Base-by-base conservation (phyloP, 768 basidiomycete genomes). In the Leccinum variicolor region DNA sequence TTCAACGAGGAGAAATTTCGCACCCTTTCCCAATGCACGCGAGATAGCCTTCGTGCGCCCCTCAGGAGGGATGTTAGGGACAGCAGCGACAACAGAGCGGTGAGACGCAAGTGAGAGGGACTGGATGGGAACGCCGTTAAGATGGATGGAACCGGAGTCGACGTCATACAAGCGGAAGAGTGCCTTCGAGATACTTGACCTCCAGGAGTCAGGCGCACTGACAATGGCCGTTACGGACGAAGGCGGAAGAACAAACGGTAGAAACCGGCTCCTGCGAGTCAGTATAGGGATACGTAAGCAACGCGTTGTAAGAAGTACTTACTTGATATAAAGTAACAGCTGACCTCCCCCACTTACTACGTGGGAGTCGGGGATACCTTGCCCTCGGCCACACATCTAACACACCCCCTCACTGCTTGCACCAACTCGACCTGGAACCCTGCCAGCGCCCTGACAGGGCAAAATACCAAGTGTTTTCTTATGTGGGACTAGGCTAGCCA, bases 81-180 rank as follows among this genome's bases (percentile, higher is more conserved):
- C 91, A 25, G 94, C 90, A 17, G 94, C 93, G 59, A 98, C 92
- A 1, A 89, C 82, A 60, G 84, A 81, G 31, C 94, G 81, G 23
- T 97, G 73, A 55, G 87, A 89, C 31, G 79, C 74, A 68, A 95
- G 92, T 0, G 93, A 94, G 5, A 98, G 83, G 57, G 94, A 84
- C 34, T 89, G 86, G 54, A 98, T 90, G 64, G 97, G 91, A 65
- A 90, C 81, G 3, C 89, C 92, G 64, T 97, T 93, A 58, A 96
- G 85, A 49, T 85, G 73, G 63, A 96, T 94, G 41, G 87, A 77
- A 15, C 89, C 81, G 26, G 93, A 93, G 54, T 82, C 79, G 14
- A 94, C 78, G 65, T 98, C 94, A 70, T 98, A 97, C 75, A 98
- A 94, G 23, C 94, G 82, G 73, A 92, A 97, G 15, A 98, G 77